phyloP scores from a whole-genome alignment of 2,329 filamentous ascomycete species.

The Talaromyces sp. region DNA sequence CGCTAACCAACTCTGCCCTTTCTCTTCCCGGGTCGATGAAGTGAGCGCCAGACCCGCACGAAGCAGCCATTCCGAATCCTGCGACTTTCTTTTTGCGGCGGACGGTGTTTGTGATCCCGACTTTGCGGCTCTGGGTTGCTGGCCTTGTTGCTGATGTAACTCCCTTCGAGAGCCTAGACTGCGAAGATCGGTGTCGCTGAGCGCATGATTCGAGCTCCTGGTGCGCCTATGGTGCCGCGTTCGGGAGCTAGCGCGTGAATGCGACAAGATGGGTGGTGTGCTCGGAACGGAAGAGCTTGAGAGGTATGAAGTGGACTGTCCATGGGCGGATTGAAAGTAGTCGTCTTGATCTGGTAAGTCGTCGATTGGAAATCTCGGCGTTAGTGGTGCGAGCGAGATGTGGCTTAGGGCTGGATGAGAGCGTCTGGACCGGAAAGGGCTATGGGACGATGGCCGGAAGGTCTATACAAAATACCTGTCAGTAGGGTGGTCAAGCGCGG shows the following conservation, averaged over 20 bases:
- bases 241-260: constrained; percentile 43
- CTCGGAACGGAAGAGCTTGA: constrained; percentile 44
- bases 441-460: constrained; percentile 25
- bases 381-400: constrained; percentile 61
- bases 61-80: constrained; percentile 59
- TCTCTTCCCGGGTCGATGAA: constrained; percentile 57
- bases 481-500: not conserved
- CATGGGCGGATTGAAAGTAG: constrained; percentile 32
- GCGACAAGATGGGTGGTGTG: constrained; percentile 44
- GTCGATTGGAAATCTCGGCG: constrained; percentile 54
- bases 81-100: constrained; percentile 20
- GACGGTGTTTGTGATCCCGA: constrained; percentile 13
- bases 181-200: constrained; percentile 39
- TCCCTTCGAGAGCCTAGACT: constrained; percentile 24
- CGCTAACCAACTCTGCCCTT: constrained; percentile 62
- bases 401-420: constrained; percentile 61
- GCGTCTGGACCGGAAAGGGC: constrained; percentile 47
- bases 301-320: constrained; percentile 38
- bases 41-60: constrained; percentile 58
- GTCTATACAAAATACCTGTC: not conserved
- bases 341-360: constrained; percentile 39
- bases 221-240: constrained; percentile 33
- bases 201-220: constrained; percentile 35
- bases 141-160: constrained; percentile 28
- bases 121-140: constrained; percentile 6